These are phyloP conservation scores for Leccinum griseonigrum DNA, from an alignment of 1,284 basidiomycete genomes.

Conservation along the genomic window DNA sequence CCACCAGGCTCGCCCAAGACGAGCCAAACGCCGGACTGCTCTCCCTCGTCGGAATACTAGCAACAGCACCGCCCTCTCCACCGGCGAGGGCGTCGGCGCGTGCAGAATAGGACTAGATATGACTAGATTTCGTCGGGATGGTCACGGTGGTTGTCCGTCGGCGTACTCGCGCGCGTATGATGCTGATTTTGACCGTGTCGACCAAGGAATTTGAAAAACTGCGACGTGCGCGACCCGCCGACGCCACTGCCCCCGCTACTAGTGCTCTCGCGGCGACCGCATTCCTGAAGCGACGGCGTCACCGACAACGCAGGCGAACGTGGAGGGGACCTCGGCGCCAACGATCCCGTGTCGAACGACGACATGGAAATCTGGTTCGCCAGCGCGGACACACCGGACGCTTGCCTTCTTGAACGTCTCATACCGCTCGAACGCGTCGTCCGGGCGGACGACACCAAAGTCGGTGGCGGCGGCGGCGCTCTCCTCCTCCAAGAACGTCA, in stretches of 20 bases:
- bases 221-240: slow-evolving; percentile 35
- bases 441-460: slow-evolving; percentile 37
- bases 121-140: slow-evolving; percentile 38
- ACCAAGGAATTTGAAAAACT: slow-evolving; percentile 57
- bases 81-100: slow-evolving; percentile 15
- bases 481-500: neutral
- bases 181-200: slow-evolving; percentile 31
- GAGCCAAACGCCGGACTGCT: slow-evolving; percentile 64
- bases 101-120: slow-evolving; percentile 64
- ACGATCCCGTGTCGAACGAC: slow-evolving; percentile 56
- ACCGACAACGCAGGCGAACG: slow-evolving; percentile 32
- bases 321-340: slow-evolving; percentile 38
- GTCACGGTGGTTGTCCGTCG: slow-evolving; percentile 22
- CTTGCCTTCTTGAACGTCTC: slow-evolving; percentile 67
- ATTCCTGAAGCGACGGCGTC: slow-evolving; percentile 24
- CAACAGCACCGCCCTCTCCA: slow-evolving; percentile 17
- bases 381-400: slow-evolving; percentile 23
- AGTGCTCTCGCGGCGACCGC: slow-evolving; percentile 4
- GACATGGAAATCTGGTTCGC: slow-evolving; percentile 52
- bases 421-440: slow-evolving; percentile 91
- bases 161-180: slow-evolving; percentile 32
- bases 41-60: slow-evolving; percentile 30
- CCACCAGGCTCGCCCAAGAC: slow-evolving; percentile 90
- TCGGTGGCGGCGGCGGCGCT: slow-evolving; percentile 12
- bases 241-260: slow-evolving; percentile 3